phyloP scores from a whole-genome alignment of 495 filamentous ascomycete genomes.

The Aspergillus ostianus region DNA sequence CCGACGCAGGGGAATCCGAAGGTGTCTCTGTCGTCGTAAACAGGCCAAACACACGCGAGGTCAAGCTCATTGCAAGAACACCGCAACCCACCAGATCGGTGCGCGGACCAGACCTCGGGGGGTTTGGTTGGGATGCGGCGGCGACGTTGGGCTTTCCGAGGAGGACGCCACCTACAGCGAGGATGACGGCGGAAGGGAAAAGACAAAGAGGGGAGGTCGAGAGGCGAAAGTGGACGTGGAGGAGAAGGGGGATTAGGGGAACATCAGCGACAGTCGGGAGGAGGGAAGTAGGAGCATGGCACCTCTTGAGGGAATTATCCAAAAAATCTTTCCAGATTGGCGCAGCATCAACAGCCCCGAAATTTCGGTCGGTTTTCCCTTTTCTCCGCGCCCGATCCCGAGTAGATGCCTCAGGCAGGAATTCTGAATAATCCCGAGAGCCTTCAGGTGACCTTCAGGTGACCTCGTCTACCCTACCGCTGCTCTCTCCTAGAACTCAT shows the following conservation, averaged over 20 bases:
- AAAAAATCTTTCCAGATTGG: not conserved
- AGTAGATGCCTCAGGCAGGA: conserved; percentile 28
- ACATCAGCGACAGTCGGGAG: conserved; percentile 17
- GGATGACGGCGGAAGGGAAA: conserved; percentile 10
- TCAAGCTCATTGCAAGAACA: conserved; percentile 48
- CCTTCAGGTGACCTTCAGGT: too few relatives aligned
- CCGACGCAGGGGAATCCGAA: conserved; percentile 20
- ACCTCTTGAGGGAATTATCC: conserved; percentile 10
- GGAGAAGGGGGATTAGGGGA: conserved; percentile 13
- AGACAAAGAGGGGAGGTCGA: conserved; percentile 18
- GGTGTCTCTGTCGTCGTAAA: conserved; percentile 40
- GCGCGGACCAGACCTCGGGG: conserved; percentile 34
- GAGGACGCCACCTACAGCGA: conserved; percentile 13
- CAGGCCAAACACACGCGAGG: conserved; percentile 44
- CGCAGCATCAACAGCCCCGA: conserved; percentile 19
- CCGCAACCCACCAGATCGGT: conserved; percentile 34
- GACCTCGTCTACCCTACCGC: too few relatives aligned
- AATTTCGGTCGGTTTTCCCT: conserved; percentile 42
- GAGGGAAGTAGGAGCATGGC: conserved; percentile 18
- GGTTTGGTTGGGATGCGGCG: conserved; percentile 24
- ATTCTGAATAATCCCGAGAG: conserved; percentile 1
- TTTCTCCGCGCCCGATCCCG: conserved; percentile 33
- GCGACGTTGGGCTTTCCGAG: conserved; percentile 14
- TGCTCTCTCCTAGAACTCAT: too few relatives aligned
- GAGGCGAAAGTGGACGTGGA: conserved; percentile 22